Percentiles rank a stretch among this genome's conserved stretches.
Conservation (phyloP, 352 stramenopile genomes). For the Globisporangium splendens region DNA sequence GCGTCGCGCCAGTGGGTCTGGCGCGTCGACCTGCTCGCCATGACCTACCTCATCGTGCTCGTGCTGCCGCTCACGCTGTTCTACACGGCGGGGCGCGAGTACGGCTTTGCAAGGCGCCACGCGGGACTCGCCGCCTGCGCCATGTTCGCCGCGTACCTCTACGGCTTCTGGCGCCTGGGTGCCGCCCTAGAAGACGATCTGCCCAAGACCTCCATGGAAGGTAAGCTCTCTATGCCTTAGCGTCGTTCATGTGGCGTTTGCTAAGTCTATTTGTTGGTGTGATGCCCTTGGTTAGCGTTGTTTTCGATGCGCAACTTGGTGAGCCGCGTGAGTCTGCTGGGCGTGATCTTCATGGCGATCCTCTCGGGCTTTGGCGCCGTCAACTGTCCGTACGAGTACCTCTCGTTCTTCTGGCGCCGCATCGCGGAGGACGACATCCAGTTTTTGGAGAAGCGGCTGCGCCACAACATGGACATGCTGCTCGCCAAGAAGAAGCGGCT, state of each 20-base stretch:
- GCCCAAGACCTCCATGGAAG: slow-evolving; percentile 37
- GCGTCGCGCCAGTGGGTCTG: slow-evolving; percentile 70
- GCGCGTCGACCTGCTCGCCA: slow-evolving; percentile 69
- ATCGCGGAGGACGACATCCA: slow-evolving; percentile 80
- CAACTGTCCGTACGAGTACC: slow-evolving; percentile 84
- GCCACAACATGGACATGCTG: slow-evolving; percentile 80
- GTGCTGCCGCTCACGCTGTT: slow-evolving; percentile 76
- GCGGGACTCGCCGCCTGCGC: slow-evolving; percentile 20
- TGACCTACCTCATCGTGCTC: slow-evolving; percentile 74
- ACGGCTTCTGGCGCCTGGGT: slow-evolving; percentile 72
- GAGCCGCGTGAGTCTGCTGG: slow-evolving; percentile 75
- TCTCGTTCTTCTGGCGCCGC: slow-evolving; percentile 77
- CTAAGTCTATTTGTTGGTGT: background rate
- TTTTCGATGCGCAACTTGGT: slow-evolving; percentile 83
- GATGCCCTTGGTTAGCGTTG: slow-evolving; percentile 26
- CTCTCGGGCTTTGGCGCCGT: slow-evolving; percentile 81
- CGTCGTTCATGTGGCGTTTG: background rate
- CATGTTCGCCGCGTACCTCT: slow-evolving; percentile 56
- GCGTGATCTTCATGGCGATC: slow-evolving; percentile 80
- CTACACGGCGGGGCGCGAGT: slow-evolving; percentile 68
- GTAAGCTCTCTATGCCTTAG: slow-evolving; percentile 14
- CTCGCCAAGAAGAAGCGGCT: slow-evolving; percentile 83
- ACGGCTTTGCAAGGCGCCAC: slow-evolving; percentile 28
- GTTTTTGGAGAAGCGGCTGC: slow-evolving; percentile 74
- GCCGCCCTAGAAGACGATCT: slow-evolving; percentile 46